These are phyloP conservation scores for Coleophoma crateriformis DNA, from an alignment of 2,329 filamentous ascomycete species.

Conservation along the genomic window DNA sequence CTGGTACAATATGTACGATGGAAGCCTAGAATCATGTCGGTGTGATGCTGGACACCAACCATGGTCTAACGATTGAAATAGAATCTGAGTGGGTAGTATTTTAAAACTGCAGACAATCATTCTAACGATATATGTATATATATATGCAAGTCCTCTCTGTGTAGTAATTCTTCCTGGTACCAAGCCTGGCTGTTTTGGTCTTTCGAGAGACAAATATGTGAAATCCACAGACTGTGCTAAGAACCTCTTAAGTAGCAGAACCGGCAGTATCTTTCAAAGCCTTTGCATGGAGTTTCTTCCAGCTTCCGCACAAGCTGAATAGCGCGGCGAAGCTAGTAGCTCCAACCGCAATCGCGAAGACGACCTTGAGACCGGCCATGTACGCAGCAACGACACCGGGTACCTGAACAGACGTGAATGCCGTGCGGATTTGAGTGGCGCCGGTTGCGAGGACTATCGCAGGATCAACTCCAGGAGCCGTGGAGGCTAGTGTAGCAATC, in stretches of 20 bases:
- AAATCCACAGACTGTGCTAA: not conserved
- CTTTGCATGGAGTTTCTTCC: slow-evolving; percentile 1
- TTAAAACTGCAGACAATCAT: too few relatives aligned
- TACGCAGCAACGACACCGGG: slow-evolving; percentile 51
- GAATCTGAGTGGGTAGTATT: too few relatives aligned
- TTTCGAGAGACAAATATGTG: not conserved
- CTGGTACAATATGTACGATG: too few relatives aligned
- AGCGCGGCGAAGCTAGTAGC: not conserved
- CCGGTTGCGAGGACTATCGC: slow-evolving; percentile 34
- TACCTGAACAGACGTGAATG: slow-evolving; percentile 40
- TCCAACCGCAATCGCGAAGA: slow-evolving; percentile 48
- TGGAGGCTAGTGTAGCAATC: slow-evolving; percentile 25
- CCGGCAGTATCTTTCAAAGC: not conserved
- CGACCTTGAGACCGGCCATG: slow-evolving; percentile 55
- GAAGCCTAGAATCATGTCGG: too few relatives aligned
- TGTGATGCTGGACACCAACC: too few relatives aligned
- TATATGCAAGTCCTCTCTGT: too few relatives aligned
- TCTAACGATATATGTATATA: too few relatives aligned
- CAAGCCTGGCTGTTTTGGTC: not conserved
- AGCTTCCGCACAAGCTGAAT: not conserved
- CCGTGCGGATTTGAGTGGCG: slow-evolving; percentile 47
- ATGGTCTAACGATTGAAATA: too few relatives aligned
- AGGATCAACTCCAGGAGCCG: slow-evolving; percentile 30
- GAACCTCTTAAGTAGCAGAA: not conserved
- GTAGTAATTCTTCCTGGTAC: too few relatives aligned